Evolutionary conservation across 2,329 filamentous ascomycete genomes (phyloP).

Genomic region (Fonsecaea nubica): DNA sequence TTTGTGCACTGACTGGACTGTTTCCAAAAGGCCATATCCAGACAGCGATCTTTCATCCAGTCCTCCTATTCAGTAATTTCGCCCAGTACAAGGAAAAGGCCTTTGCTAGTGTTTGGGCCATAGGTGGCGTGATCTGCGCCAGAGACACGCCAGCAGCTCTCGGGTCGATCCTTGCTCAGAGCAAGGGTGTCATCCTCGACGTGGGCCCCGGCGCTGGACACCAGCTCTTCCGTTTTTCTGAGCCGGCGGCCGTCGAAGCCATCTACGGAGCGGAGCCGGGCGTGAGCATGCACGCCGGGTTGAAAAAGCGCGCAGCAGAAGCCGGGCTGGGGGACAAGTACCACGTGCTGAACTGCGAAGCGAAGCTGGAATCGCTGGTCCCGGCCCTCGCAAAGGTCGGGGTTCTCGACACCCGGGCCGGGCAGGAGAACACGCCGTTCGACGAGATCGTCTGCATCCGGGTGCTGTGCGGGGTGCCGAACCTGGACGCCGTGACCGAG

Average conservation of each 20-base stretch:
- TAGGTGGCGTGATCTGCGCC: constrained; percentile 20
- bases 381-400: constrained; percentile 53
- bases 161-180: constrained; percentile 13
- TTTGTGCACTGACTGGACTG: not conserved
- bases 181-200: constrained; percentile 21
- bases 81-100: constrained; percentile 22
- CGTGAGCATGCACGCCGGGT: constrained; percentile 52
- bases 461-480: constrained; percentile 61
- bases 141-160: constrained; percentile 15
- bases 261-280: constrained; percentile 64
- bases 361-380: constrained; percentile 53
- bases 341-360: constrained; percentile 57
- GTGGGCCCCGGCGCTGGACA: constrained; percentile 22
- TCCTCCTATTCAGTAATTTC: constrained; percentile 5
- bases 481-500: constrained; percentile 52
- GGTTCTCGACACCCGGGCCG: constrained; percentile 42
- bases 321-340: constrained; percentile 56
- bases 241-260: constrained; percentile 47
- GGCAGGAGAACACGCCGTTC: constrained; percentile 48
- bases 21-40: constrained; percentile 10
- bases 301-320: constrained; percentile 48
- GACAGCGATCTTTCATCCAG: constrained; percentile 20
- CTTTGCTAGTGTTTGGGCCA: constrained; percentile 19
- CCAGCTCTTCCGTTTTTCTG: constrained; percentile 37
- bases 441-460: constrained; percentile 62